phyloP scores from a whole-genome alignment of 192 early-diverging fungal species.

The Jimgerdemannia flammicorona region DNA sequence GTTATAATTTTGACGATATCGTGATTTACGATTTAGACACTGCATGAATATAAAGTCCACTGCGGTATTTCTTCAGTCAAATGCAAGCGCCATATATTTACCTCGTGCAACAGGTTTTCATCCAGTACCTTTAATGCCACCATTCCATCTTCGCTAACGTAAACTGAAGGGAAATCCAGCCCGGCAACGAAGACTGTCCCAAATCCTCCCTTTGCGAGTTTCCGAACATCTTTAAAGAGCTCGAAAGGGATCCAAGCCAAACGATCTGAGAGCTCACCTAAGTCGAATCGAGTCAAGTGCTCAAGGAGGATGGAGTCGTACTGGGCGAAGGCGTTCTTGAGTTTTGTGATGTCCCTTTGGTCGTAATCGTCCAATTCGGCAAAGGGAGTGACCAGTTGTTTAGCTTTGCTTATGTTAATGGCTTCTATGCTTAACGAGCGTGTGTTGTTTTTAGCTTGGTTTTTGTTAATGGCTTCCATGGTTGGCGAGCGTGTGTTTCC shows the following conservation, averaged over 20 bases:
- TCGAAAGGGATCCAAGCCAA: constrained; percentile 9
- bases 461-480: no score
- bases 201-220: constrained; percentile 6
- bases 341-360: not conserved
- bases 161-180: not conserved
- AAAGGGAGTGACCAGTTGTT: not conserved
- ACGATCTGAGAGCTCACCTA: not conserved
- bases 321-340: not conserved
- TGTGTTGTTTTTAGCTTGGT: no score
- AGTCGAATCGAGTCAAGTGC: not conserved
- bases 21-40: no score
- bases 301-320: not conserved
- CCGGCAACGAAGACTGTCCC: constrained; percentile 8
- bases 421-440: not conserved
- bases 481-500: no score
- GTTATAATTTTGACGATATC: not conserved
- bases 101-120: not conserved
- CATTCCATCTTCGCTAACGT: not conserved
- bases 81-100: not conserved
- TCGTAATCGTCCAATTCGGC: not conserved
- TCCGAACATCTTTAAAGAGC: constrained; percentile 2
- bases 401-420: not conserved
- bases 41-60: no score
- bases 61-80: no score
- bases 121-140: not conserved